phyloP scores from a whole-genome alignment of 345 rosid species.

The Gossypium thurberi region DNA sequence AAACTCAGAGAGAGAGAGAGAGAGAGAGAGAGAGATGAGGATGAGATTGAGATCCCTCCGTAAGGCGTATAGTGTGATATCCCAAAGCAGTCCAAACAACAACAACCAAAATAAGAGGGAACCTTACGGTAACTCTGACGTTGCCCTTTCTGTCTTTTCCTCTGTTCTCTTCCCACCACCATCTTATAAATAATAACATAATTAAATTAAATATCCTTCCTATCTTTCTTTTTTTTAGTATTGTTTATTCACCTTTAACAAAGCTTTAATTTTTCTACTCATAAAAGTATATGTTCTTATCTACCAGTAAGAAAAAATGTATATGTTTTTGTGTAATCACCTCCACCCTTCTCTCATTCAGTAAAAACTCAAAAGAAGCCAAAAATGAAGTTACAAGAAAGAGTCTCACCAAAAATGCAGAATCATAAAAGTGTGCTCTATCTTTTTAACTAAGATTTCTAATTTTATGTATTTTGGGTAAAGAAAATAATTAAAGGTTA shows the following conservation, averaged over 20 bases:
- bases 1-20: slow-evolving; percentile 21
- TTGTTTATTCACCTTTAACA: background rate
- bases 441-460: too few relatives aligned
- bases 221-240: slow-evolving; percentile 13
- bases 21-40: background rate
- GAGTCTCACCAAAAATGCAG: too few relatives aligned
- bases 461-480: too few relatives aligned
- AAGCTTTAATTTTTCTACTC: too few relatives aligned
- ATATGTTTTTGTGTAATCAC: too few relatives aligned
- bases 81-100: slow-evolving; percentile 14
- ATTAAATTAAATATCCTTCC: slow-evolving; percentile 20
- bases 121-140: slow-evolving; percentile 46
- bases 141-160: slow-evolving; percentile 77
- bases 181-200: slow-evolving; percentile 13
- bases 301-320: too few relatives aligned
- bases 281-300: too few relatives aligned
- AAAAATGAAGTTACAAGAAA: too few relatives aligned
- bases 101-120: slow-evolving; percentile 21
- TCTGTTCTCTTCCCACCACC: slow-evolving; percentile 32
- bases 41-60: slow-evolving; percentile 23
- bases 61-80: slow-evolving; percentile 10
- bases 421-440: too few relatives aligned
- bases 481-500: too few relatives aligned
- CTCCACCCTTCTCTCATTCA: too few relatives aligned
- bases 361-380: too few relatives aligned